These are phyloP conservation scores for Pulveroboletus sp. DNA, from an alignment of 768 basidiomycete genomes.

Conservation along the genomic window DNA sequence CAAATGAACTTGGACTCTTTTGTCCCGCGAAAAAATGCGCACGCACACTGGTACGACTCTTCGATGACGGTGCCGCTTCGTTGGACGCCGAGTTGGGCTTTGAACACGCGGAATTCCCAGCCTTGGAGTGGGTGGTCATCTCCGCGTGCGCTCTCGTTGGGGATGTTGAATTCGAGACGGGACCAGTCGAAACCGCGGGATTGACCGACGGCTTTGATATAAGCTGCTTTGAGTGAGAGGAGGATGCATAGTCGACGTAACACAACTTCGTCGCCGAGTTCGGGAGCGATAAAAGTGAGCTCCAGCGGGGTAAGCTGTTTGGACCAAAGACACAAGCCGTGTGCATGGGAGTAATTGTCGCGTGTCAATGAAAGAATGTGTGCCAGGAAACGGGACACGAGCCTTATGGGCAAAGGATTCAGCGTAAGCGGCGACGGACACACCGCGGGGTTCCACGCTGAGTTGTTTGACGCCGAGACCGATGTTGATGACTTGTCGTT, in stretches of 20 bases:
- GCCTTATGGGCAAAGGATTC: constrained; percentile 79
- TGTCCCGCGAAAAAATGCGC: constrained; percentile 72
- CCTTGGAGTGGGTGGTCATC: constrained; percentile 70
- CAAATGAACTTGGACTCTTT: constrained; percentile 68
- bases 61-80: constrained; percentile 50
- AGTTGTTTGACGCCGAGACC: constrained; percentile 77
- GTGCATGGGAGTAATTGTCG: no score
- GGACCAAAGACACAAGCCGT: neutral
- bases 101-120: constrained; percentile 87
- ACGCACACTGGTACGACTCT: constrained; percentile 74
- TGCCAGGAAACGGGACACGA: constrained; percentile 14
- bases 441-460: constrained; percentile 58
- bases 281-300: constrained; percentile 47
- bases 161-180: constrained; percentile 78
- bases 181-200: constrained; percentile 78
- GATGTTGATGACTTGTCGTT: constrained; percentile 75
- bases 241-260: constrained; percentile 76
- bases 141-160: constrained; percentile 56
- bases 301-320: constrained; percentile 50
- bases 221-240: constrained; percentile 76
- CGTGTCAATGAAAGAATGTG: neutral
- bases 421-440: constrained; percentile 58
- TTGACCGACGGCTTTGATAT: constrained; percentile 83
- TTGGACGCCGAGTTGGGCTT: constrained; percentile 66
- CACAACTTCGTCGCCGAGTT: constrained; percentile 57